Evolutionary conservation across 352 stramenopile species (phyloP), one percentile per base, ranked within the genome.

Genomic region (Pythium aristosporum): DNA sequence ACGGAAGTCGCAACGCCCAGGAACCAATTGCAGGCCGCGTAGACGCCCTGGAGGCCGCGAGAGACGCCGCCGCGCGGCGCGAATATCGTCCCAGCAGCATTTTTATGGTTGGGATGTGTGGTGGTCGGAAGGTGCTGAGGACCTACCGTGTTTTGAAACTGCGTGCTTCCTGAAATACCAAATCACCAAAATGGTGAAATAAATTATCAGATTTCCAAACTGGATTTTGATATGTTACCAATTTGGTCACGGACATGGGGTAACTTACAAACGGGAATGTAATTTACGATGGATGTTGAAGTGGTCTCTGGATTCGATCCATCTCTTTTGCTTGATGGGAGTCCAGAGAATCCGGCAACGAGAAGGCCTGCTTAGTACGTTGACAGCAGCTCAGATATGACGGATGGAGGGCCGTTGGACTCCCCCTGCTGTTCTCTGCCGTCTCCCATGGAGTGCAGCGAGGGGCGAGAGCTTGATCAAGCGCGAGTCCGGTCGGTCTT

Each of bases 101-200:
- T 47, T 47, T 8, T 47, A 16, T 47, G 42, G 42, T 20, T 12
- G 16, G 51, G 49, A 57, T n/a, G n/a, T 28, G 16, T 34, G 18
- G 8, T 62, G 55, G 55, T 62, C 28, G 16, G 23, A 20, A 23
- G 13, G n/a, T n/a, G n/a, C n/a, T n/a, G n/a, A n/a, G n/a, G n/a
- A n/a, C 30, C 4, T n/a, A 63, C 46, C 57, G 30, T 63, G 57
- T 63, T 63, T 63, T 63, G 57, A 18, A n/a, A 63, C 15, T 58
- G n/a, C n/a, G n/a, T n/a, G n/a, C n/a, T n/a, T n/a, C n/a, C n/a
- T n/a, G n/a, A n/a, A n/a, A n/a, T n/a, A n/a, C n/a, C n/a, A n/a
- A n/a, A n/a, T n/a, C n/a, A n/a, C n/a, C n/a, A n/a, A n/a, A n/a
- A n/a, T n/a, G n/a, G n/a, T n/a, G n/a, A n/a, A n/a, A n/a, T n/a